Evolutionary conservation across 768 basidiomycete genomes (phyloP).

Genomic region (Amanita fuliginea): DNA sequence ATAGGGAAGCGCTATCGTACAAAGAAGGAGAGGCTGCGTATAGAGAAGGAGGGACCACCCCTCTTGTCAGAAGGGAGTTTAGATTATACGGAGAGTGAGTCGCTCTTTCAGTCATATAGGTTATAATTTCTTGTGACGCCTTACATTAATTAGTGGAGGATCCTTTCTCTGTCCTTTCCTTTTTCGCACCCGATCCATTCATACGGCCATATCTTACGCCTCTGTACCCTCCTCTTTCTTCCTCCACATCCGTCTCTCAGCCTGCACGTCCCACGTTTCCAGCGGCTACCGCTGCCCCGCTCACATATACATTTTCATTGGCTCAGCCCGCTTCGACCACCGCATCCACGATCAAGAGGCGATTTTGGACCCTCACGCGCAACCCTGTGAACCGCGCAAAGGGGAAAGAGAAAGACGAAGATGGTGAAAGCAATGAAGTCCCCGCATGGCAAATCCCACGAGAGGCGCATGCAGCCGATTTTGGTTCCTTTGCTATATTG

Average conservation of each 20-base stretch:
- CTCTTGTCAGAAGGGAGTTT: conserved; percentile 66
- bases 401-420: conserved; percentile 42
- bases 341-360: conserved; percentile 22
- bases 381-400: conserved; percentile 35
- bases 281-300: conserved; percentile 15
- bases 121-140: not conserved
- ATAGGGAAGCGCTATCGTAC: conserved; percentile 69
- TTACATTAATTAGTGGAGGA: conserved; percentile 73
- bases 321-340: conserved; percentile 7
- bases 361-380: conserved; percentile 54
- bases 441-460: conserved; percentile 38
- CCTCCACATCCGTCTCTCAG: conserved; percentile 15
- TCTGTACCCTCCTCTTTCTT: conserved; percentile 34
- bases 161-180: conserved; percentile 58
- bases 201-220: conserved; percentile 47
- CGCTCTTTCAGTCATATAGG: conserved; percentile 5
- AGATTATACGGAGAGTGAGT: conserved; percentile 58
- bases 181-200: conserved; percentile 46
- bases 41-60: conserved; percentile 70
- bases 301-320: conserved; percentile 13
- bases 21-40: conserved; percentile 69
- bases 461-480: conserved; percentile 46
- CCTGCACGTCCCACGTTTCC: conserved; percentile 13
- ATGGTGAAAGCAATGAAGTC: conserved; percentile 23
- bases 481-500: conserved; percentile 48